Evolutionary conservation across 352 stramenopile species (phyloP).

Genomic region (Stramenopiles sp.): DNA sequence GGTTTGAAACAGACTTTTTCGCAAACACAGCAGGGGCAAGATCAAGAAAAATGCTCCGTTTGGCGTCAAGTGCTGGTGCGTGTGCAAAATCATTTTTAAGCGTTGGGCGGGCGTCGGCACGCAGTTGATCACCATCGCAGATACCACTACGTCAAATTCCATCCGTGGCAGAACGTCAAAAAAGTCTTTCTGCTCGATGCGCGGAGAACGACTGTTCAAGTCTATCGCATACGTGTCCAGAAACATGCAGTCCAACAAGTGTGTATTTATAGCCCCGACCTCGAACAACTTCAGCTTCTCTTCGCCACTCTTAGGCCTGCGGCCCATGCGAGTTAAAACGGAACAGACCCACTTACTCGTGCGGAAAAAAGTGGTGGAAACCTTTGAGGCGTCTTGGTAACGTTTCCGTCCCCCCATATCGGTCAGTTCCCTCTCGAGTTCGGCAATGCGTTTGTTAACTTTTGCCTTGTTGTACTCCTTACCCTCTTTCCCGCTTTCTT

Average conservation of each 20-base stretch:
- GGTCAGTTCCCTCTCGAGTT: slow-evolving; percentile 46
- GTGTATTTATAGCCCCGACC: slow-evolving; percentile 85
- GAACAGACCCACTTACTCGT: slow-evolving; percentile 85
- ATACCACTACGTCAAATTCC: slow-evolving; percentile 70
- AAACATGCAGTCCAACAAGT: slow-evolving; percentile 65
- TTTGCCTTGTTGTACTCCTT: slow-evolving; percentile 22
- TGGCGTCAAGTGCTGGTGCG: slow-evolving; percentile 35
- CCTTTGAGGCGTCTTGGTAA: slow-evolving; percentile 80
- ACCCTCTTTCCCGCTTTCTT: no score
- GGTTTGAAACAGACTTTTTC: slow-evolving; percentile 49
- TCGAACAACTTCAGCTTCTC: slow-evolving; percentile 33
- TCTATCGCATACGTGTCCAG: slow-evolving; percentile 80
- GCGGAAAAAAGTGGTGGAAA: slow-evolving; percentile 75
- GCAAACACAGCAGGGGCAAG: slow-evolving; percentile 44
- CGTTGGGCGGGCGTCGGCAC: slow-evolving; percentile 62
- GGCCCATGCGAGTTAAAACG: slow-evolving; percentile 43
- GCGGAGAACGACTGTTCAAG: slow-evolving; percentile 63
- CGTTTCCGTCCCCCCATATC: slow-evolving; percentile 60
- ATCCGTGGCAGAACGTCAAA: slow-evolving; percentile 44
- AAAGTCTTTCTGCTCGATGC: slow-evolving; percentile 72
- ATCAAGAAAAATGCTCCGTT: slow-evolving; percentile 43
- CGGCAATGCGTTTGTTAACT: slow-evolving; percentile 27
- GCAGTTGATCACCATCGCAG: slow-evolving; percentile 87
- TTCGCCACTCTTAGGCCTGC: slow-evolving; percentile 15
- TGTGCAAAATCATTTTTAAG: slow-evolving; percentile 45